Conservation (phyloP, 495 filamentous ascomycete genomes). For the Xylaria telfairii region DNA sequence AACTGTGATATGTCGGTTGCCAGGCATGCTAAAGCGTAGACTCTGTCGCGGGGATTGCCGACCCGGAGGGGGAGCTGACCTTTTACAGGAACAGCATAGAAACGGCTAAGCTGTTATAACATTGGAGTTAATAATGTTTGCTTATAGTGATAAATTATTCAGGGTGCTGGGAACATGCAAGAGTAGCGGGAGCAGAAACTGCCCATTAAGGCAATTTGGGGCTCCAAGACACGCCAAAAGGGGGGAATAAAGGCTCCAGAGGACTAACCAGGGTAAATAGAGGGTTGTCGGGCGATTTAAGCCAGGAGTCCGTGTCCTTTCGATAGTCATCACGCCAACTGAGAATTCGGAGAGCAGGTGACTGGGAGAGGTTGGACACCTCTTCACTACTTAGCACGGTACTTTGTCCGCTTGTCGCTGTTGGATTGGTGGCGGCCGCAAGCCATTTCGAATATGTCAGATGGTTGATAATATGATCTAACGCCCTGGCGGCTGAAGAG, state of each 20-base stretch:
- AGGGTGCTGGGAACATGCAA: too few relatives aligned
- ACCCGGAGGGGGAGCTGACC: conserved; percentile 23
- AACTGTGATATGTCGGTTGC: conserved; percentile 20
- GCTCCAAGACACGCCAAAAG: too few relatives aligned
- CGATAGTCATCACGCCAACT: conserved; percentile 17
- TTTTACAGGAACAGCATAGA: not conserved
- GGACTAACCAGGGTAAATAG: conserved; percentile 20
- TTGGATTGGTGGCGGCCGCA: conserved; percentile 13
- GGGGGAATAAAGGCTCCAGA: too few relatives aligned
- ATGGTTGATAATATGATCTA: conserved; percentile 30
- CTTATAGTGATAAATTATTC: too few relatives aligned
- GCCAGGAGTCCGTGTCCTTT: conserved; percentile 20
- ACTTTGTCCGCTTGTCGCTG: not conserved
- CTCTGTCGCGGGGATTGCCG: conserved; percentile 29
- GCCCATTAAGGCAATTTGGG: too few relatives aligned
- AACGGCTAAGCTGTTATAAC: conserved; percentile 23
- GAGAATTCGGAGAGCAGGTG: conserved; percentile 21
- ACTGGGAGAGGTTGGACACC: conserved; percentile 26
- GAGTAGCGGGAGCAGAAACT: too few relatives aligned
- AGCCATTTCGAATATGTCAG: conserved; percentile 27
- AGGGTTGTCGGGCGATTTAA: conserved; percentile 18
- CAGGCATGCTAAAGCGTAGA: conserved; percentile 34
- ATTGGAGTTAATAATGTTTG: too few relatives aligned
- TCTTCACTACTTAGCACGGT: conserved; percentile 17
- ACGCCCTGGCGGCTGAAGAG: conserved; percentile 21